These are phyloP conservation scores for Tolypocladium tundrense DNA, from an alignment of 2,329 filamentous ascomycete genomes.

Conservation along the genomic window DNA sequence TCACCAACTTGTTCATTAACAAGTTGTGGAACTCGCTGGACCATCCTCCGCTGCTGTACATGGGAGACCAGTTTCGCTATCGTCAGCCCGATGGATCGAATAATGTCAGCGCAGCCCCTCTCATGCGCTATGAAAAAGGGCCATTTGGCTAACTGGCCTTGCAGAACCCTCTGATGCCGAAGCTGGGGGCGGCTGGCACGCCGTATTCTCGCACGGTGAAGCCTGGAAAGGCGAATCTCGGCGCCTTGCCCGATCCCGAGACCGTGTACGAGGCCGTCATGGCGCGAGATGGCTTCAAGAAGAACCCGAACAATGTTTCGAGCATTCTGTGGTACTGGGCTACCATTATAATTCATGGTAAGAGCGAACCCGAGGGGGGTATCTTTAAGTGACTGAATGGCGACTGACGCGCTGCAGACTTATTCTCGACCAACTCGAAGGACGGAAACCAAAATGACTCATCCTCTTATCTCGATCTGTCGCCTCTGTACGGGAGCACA, in stretches of 20 bases:
- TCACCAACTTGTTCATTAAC: conserved; percentile 59
- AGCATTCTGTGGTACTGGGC: conserved; percentile 65
- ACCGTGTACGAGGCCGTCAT: conserved; percentile 54
- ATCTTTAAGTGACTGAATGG: rapidly evolving
- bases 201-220: conserved; percentile 56
- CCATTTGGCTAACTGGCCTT: not conserved
- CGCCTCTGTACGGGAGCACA: conserved; percentile 61
- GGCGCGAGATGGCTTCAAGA: conserved; percentile 36
- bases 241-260: conserved; percentile 56
- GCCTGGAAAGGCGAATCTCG: conserved; percentile 47
- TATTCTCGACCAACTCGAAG: conserved; percentile 58
- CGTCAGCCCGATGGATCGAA: conserved; percentile 60
- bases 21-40: conserved; percentile 63
- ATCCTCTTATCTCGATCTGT: conserved; percentile 62
- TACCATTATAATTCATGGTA: conserved; percentile 62
- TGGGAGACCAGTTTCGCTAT: conserved; percentile 54
- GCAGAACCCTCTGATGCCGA: conserved; percentile 54
- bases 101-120: conserved; percentile 35
- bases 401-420: conserved; percentile 28
- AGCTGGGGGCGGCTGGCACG: conserved; percentile 56
- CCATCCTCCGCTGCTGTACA: conserved; percentile 59
- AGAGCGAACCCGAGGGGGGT: conserved; percentile 2
- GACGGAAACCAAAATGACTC: conserved; percentile 54
- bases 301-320: conserved; percentile 62
- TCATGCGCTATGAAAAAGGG: too few species aligned